These are phyloP conservation scores for Pyrenophora graminea DNA, from an alignment of 2,329 filamentous ascomycete species.

Conservation along the genomic window DNA sequence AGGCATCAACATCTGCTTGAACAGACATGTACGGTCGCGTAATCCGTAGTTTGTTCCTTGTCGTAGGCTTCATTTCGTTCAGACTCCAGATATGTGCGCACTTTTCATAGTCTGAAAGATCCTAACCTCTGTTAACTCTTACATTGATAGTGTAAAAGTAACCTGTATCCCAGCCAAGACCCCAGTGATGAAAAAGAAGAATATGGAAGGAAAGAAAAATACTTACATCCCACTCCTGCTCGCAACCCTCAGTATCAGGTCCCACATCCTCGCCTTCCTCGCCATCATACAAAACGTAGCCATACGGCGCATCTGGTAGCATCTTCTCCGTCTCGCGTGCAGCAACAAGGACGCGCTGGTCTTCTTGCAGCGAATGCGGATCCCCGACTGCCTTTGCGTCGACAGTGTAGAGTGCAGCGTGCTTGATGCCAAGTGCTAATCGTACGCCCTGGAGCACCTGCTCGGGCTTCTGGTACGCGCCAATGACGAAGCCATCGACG, in stretches of 20 bases:
- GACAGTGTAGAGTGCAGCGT: conserved; percentile 14
- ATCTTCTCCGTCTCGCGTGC: conserved; percentile 4
- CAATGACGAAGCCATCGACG: conserved; percentile 12
- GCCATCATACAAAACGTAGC: conserved; percentile 11
- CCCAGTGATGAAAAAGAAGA: not conserved
- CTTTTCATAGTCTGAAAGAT: conserved; percentile 16
- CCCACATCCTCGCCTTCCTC: conserved; percentile 16
- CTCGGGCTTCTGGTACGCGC: conserved; percentile 12
- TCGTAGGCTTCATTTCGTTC: conserved; percentile 3
- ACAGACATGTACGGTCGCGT: conserved; percentile 10
- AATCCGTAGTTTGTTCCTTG: conserved; percentile 15
- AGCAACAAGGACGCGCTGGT: conserved; percentile 15
- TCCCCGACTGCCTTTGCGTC: conserved; percentile 15
- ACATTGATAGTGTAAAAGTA: not conserved
- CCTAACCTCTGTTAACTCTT: not conserved
- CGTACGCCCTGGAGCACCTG: conserved; percentile 20
- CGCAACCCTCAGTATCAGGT: conserved; percentile 3
- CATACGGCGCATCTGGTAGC: conserved; percentile 11
- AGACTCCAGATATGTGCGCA: conserved; percentile 13
- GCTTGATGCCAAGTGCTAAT: conserved; percentile 10
- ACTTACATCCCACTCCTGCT: conserved; percentile 9
- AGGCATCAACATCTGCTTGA: not conserved
- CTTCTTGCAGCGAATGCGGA: conserved; percentile 13
- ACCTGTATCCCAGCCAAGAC: no score
- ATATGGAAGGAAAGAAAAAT: not conserved